A percentile compares a stretch with the other conserved stretches of the same genome.
Evolutionary conservation across 2,329 filamentous ascomycete species (phyloP).

Genomic region (Cryphonectria carpinicola): DNA sequence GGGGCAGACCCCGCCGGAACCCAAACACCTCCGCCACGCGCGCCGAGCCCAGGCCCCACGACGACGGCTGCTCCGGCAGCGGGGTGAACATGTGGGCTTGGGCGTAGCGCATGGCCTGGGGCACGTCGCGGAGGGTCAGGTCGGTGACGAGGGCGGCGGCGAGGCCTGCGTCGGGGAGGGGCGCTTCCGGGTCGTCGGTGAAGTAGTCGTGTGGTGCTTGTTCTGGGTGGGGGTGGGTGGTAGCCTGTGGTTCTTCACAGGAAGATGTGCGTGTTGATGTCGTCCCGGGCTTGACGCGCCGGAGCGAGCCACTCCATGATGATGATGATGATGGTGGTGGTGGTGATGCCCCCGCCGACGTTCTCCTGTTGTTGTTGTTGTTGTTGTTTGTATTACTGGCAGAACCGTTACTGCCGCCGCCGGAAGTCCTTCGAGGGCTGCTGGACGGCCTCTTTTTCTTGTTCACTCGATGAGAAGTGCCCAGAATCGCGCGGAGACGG

Average conservation of each 20-base stretch:
- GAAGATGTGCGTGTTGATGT: neutral
- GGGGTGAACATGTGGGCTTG: conserved; percentile 65
- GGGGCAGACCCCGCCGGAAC: conserved; percentile 62
- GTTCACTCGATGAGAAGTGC: conserved; percentile 31
- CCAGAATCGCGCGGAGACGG: conserved; percentile 33
- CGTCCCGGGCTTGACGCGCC: conserved; percentile 27
- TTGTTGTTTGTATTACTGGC: too few species aligned
- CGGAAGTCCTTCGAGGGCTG: conserved; percentile 24
- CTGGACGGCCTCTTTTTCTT: conserved; percentile 29
- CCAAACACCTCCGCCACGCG: conserved; percentile 67
- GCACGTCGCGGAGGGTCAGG: conserved; percentile 61
- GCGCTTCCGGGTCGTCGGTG: conserved; percentile 44
- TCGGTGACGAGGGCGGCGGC: conserved; percentile 59
- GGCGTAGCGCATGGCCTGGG: conserved; percentile 68
- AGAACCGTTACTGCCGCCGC: neutral
- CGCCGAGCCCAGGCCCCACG: conserved; percentile 63
- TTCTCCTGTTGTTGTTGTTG: conserved; percentile 2
- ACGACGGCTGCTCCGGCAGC: conserved; percentile 57
- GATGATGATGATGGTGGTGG: conserved; percentile 30
- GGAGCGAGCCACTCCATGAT: conserved; percentile 30
- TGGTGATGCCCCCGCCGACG: conserved; percentile 21
- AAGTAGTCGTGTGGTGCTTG: conserved; percentile 39
- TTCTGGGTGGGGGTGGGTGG: conserved; percentile 32
- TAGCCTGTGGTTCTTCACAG: neutral
- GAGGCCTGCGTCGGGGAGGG: conserved; percentile 63